These are phyloP conservation scores for Ophiognomonia clavigignenti-juglandacearum DNA, from an alignment of 2,329 filamentous ascomycete species.

Conservation along the genomic window DNA sequence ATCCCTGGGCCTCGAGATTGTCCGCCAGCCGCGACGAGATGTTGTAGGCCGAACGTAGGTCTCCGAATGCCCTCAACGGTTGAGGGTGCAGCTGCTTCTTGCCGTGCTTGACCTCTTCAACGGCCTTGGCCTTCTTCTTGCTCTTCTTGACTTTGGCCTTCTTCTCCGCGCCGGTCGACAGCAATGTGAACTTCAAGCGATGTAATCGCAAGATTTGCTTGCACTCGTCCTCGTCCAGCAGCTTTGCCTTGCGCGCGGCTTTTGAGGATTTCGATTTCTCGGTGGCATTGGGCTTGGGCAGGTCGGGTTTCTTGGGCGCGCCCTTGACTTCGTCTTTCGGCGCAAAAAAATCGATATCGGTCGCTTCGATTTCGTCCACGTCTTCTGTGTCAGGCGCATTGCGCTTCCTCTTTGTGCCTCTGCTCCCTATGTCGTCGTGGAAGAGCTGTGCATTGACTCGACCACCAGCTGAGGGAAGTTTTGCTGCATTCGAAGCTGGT, in stretches of 20 bases:
- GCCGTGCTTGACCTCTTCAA: constrained; percentile 43
- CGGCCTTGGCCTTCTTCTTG: constrained; percentile 43
- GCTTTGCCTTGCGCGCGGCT: constrained; percentile 26
- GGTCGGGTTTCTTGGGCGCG: constrained; percentile 15
- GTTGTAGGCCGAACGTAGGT: constrained; percentile 66
- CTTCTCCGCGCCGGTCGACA: constrained; percentile 49
- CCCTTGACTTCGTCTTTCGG: constrained; percentile 31
- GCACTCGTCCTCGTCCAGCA: constrained; percentile 65
- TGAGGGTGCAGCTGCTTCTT: constrained; percentile 69
- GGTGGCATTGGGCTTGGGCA: constrained; percentile 19
- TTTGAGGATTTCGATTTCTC: constrained; percentile 22
- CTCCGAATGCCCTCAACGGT: constrained; percentile 71
- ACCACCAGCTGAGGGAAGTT: constrained; percentile 61
- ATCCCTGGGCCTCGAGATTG: constrained; percentile 81
- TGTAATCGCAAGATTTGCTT: constrained; percentile 72
- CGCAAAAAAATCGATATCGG: constrained; percentile 57
- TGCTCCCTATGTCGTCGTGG: constrained; percentile 45
- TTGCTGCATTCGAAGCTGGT: constrained; percentile 30
- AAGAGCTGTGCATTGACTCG: constrained; percentile 65
- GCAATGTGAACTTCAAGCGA: constrained; percentile 76
- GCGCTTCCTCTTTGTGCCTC: constrained; percentile 53
- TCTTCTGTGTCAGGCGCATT: constrained; percentile 30
- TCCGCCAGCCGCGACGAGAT: constrained; percentile 68
- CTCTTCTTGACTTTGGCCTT: constrained; percentile 46
- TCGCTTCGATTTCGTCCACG: constrained; percentile 30